Conservation (phyloP, 345 rosid species). For the Chamaenerion angustifolium region DNA sequence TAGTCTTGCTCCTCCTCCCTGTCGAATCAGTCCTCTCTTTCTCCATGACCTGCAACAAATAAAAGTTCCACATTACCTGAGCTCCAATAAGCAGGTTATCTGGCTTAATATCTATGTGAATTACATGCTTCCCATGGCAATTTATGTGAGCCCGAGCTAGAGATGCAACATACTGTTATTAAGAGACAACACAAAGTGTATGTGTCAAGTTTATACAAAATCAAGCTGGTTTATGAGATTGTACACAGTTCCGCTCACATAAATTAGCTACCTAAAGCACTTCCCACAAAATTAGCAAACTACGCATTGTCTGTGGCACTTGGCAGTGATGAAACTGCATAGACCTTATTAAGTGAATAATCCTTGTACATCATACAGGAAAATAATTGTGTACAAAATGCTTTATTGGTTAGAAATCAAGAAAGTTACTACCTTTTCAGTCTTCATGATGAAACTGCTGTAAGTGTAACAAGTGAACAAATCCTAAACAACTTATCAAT, state of each 20-base stretch:
- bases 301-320: neutral
- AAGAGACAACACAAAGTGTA: neutral
- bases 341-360: too few species aligned
- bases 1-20: constrained; percentile 73
- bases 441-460: too few species aligned
- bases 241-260: too few species aligned
- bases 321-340: too few species aligned
- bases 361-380: neutral
- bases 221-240: neutral
- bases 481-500: too few species aligned
- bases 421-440: too few species aligned
- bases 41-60: constrained; percentile 47
- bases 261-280: neutral
- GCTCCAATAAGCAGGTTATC: constrained; percentile 82
- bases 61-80: constrained; percentile 32
- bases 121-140: constrained; percentile 98
- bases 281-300: neutral
- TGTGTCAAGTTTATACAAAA: neutral
- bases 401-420: too few species aligned
- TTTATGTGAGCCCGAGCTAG: constrained; percentile 92
- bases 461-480: too few species aligned
- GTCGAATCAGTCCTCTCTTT: constrained; percentile 58
- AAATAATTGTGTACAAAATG: too few species aligned
- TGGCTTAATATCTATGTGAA: constrained; percentile 95
- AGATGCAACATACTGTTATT: constrained; percentile 79